Evolutionary conservation across 176 grass and related monocot species (phyloP).

Genomic region (Musa troglodytarum): DNA sequence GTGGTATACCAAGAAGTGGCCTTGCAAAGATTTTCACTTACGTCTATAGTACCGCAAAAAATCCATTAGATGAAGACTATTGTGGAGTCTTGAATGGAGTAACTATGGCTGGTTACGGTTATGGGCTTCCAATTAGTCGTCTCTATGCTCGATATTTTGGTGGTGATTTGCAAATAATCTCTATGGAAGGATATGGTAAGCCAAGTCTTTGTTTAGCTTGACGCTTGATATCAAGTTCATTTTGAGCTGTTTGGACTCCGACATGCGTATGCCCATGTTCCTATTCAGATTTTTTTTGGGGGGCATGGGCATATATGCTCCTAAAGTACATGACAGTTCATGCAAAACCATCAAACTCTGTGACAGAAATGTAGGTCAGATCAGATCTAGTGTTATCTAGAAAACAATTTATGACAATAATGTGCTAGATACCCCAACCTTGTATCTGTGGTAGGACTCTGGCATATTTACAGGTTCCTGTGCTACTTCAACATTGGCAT

Average conservation of each 20-base stretch:
- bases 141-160: constrained; percentile 98
- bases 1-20: constrained; percentile 93
- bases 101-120: constrained; percentile 95
- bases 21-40: constrained; percentile 92
- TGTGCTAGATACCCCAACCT: background rate
- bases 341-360: background rate
- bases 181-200: constrained; percentile 99
- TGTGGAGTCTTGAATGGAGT: constrained; percentile 55
- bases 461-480: no score
- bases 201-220: background rate
- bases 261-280: background rate
- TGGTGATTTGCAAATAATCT: constrained; percentile 92
- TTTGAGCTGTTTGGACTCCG: background rate
- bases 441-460: no score
- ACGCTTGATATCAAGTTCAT: background rate
- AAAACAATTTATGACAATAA: background rate
- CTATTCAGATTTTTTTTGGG: background rate
- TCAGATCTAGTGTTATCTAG: background rate
- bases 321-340: background rate
- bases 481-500: no score
- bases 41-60: constrained; percentile 88
- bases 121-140: constrained; percentile 81
- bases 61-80: constrained; percentile 56
- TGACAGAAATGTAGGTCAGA: background rate
- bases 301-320: background rate